These are phyloP conservation scores for Aspergillus puulaauensis DNA, from an alignment of 2,329 filamentous ascomycete genomes.

Conservation along the genomic window DNA sequence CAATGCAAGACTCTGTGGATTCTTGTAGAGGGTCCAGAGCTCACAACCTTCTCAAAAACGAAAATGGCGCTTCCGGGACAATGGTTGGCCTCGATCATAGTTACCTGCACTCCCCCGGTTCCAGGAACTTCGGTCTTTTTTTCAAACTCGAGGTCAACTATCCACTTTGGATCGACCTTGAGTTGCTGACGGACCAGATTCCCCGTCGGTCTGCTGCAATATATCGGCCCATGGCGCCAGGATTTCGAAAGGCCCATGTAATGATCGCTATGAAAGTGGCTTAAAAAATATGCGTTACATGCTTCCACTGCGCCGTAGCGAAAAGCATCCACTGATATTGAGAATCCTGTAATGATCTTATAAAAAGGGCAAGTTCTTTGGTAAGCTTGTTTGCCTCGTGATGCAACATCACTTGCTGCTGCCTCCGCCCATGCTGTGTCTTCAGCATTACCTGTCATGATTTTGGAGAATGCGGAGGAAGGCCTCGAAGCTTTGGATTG, in stretches of 20 bases:
- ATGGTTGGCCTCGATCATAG: constrained; percentile 95
- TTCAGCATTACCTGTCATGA: constrained; percentile 92
- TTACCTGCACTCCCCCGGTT: constrained; percentile 80
- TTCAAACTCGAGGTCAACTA: constrained; percentile 85
- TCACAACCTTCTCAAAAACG: constrained; percentile 77
- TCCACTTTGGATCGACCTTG: constrained; percentile 79
- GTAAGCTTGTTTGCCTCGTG: constrained; percentile 81
- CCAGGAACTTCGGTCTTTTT: constrained; percentile 73
- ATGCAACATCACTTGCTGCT: constrained; percentile 73
- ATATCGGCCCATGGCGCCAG: constrained; percentile 93
- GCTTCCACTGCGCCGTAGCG: constrained; percentile 90
- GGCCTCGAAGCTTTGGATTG: constrained; percentile 43
- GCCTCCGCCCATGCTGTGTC: constrained; percentile 86
- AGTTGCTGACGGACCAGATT: constrained; percentile 87
- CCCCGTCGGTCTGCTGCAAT: constrained; percentile 89
- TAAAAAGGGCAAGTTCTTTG: constrained; percentile 95
- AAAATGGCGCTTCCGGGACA: constrained; percentile 94
- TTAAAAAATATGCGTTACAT: constrained; percentile 92
- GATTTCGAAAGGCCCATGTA: constrained; percentile 86
- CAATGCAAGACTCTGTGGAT: constrained; percentile 86
- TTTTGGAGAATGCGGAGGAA: constrained; percentile 79
- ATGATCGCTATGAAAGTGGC: constrained; percentile 97
- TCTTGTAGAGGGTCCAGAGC: constrained; percentile 59
- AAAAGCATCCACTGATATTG: constrained; percentile 93
- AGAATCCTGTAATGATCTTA: constrained; percentile 93